Percentiles rank a stretch among this genome's conserved stretches.
Conservation (phyloP, 2,329 filamentous ascomycete genomes). For the Neonectria ditissima region DNA sequence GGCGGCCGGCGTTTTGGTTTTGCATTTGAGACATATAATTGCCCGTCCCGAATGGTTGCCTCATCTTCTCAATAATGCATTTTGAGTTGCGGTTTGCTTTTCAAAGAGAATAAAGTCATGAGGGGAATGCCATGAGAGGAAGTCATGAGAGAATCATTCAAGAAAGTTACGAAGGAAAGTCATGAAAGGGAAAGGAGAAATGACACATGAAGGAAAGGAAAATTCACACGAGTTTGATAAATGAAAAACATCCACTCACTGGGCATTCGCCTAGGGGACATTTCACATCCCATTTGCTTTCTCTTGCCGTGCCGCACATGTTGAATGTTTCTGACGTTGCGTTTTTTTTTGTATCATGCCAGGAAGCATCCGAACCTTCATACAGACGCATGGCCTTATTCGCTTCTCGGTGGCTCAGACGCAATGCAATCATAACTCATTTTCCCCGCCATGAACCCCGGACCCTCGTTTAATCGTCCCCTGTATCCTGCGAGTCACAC, state of each 20-base stretch:
- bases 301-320: neutral
- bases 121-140: constrained; percentile 33
- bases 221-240: constrained; percentile 40
- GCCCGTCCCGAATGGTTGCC: constrained; percentile 18
- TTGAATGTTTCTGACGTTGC: constrained; percentile 8
- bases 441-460: constrained; percentile 34
- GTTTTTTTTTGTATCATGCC: neutral
- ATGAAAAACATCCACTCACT: constrained; percentile 36
- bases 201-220: constrained; percentile 36
- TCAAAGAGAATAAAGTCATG: constrained; percentile 39
- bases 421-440: constrained; percentile 29
- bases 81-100: constrained; percentile 31
- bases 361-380: too few relatives aligned
- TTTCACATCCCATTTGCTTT: constrained; percentile 27
- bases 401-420: constrained; percentile 32
- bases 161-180: constrained; percentile 6
- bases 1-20: constrained; percentile 43
- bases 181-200: constrained; percentile 28
- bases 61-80: constrained; percentile 19
- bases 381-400: too few relatives aligned
- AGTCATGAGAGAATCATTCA: constrained; percentile 24
- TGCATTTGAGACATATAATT: constrained; percentile 37
- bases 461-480: constrained; percentile 40
- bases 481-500: constrained; percentile 29
- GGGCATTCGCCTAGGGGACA: constrained; percentile 29